Evolutionary conservation across 768 basidiomycete species (phyloP).

Genomic region (Lentinula detonsa): DNA sequence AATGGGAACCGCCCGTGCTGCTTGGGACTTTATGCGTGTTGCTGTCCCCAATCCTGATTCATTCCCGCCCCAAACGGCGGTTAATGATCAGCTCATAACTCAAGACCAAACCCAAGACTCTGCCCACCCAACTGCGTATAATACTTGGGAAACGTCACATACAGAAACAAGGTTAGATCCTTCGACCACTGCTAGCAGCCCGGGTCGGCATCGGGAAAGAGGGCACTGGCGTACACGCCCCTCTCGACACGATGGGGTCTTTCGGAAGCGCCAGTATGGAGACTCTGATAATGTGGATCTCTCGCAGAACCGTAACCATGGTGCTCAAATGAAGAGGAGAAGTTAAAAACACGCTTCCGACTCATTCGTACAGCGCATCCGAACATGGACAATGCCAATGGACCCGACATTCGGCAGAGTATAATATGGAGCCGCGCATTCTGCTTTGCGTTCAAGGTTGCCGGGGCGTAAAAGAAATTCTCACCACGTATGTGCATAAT

Average conservation of each 20-base stretch:
- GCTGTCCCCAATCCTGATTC: slow-evolving; percentile 23
- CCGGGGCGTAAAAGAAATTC: too few species aligned
- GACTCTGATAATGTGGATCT: background rate
- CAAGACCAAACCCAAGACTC: background rate
- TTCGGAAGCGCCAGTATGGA: background rate
- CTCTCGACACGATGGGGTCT: background rate
- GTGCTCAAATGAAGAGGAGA: background rate
- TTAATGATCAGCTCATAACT: background rate
- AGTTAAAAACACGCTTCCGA: background rate
- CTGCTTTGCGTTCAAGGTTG: too few species aligned
- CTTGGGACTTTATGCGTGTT: slow-evolving; percentile 52
- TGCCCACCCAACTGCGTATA: background rate
- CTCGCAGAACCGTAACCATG: background rate
- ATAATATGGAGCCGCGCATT: too few species aligned
- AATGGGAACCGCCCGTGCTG: slow-evolving; percentile 38
- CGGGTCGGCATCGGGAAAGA: background rate
- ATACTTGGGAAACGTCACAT: background rate
- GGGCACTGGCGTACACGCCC: background rate
- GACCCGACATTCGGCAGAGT: background rate
- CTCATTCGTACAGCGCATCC: background rate
- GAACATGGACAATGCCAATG: background rate
- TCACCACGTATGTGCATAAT: background rate
- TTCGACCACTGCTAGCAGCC: background rate
- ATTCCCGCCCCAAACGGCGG: background rate
- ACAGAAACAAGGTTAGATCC: background rate